Evolutionary conservation across 495 filamentous ascomycete species (phyloP).

Genomic region (Evansstolkia leycettana): DNA sequence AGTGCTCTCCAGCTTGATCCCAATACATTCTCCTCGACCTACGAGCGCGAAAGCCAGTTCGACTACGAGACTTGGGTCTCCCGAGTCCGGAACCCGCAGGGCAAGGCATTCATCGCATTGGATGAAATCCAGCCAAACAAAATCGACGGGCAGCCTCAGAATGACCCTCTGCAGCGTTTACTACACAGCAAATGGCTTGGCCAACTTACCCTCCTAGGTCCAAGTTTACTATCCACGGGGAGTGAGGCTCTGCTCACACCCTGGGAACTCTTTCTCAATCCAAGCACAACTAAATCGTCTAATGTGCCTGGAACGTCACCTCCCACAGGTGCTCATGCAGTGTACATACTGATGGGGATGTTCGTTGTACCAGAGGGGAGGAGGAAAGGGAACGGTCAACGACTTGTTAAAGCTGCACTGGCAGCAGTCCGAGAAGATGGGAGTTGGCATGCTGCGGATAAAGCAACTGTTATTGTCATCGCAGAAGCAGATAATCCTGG

Average conservation of each 20-base stretch:
- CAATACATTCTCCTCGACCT: conserved; percentile 35
- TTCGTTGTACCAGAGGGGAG: conserved; percentile 33
- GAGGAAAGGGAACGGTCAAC: conserved; percentile 26
- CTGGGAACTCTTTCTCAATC: no score
- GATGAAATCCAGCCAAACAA: conserved; percentile 1
- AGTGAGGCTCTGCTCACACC: conserved; percentile 5
- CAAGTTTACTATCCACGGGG: conserved; percentile 5
- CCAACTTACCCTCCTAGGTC: conserved; percentile 15
- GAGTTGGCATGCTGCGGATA: not conserved
- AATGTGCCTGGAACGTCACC: conserved; percentile 5
- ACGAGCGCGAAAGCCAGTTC: conserved; percentile 30
- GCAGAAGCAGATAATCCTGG: not conserved
- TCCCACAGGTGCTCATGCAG: conserved; percentile 12
- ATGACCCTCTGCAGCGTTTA: conserved; percentile 9
- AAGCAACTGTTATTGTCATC: no score
- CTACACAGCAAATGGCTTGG: conserved; percentile 14
- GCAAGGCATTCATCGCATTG: conserved; percentile 29
- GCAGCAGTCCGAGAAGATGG: conserved; percentile 15
- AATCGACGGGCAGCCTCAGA: not conserved
- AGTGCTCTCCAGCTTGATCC: conserved; percentile 18
- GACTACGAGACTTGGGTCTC: conserved; percentile 25
- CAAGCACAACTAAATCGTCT: conserved; percentile 5
- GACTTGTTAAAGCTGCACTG: conserved; percentile 24
- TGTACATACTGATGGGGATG: conserved; percentile 21
- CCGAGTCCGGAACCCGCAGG: conserved; percentile 32